A percentile compares a stretch with the other conserved stretches of the same genome.
These are phyloP conservation scores for Aspergillus ostianus DNA, from an alignment of 495 filamentous ascomycete genomes.

Conservation along the genomic window DNA sequence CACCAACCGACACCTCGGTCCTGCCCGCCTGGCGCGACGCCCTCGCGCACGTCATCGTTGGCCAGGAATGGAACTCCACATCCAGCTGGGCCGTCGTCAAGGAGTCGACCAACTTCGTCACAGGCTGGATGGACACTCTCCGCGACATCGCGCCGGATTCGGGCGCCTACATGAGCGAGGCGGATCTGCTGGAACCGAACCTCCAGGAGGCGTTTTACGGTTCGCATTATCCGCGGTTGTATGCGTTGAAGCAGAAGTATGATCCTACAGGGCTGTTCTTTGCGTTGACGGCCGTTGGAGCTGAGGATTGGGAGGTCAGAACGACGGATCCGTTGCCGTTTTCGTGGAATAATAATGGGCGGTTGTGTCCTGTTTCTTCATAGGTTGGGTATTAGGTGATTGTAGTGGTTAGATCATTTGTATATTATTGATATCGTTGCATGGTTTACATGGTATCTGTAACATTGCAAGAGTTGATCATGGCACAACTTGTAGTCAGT, in stretches of 20 bases:
- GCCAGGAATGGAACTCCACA: constrained; percentile 22
- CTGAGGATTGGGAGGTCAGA: constrained; percentile 48
- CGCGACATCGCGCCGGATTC: constrained; percentile 39
- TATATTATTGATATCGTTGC: not conserved
- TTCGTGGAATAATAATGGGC: constrained; percentile 35
- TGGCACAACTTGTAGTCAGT: too few species aligned
- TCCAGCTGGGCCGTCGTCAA: constrained; percentile 15
- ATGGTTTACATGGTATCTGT: too few species aligned
- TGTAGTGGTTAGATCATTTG: not conserved
- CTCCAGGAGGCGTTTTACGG: constrained; percentile 65
- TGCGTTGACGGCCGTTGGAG: constrained; percentile 53
- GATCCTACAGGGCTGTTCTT: constrained; percentile 58
- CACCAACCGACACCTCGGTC: constrained; percentile 38
- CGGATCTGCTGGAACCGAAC: constrained; percentile 59
- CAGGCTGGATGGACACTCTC: constrained; percentile 45
- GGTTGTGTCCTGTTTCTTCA: constrained; percentile 25
- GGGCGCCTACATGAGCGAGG: constrained; percentile 41
- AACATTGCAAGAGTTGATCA: too few species aligned
- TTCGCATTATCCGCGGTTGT: constrained; percentile 48
- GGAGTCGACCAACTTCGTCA: constrained; percentile 7
- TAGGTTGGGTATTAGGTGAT: not conserved
- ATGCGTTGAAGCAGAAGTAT: constrained; percentile 50
- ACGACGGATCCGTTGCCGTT: constrained; percentile 27
- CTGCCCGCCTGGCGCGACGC: constrained; percentile 56
- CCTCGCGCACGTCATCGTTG: constrained; percentile 52